Percentiles rank a stretch among this genome's conserved stretches.
These are phyloP conservation scores for Cutaneotrichosporon sp. DNA, from an alignment of 1,284 basidiomycete genomes.

Conservation along the genomic window DNA sequence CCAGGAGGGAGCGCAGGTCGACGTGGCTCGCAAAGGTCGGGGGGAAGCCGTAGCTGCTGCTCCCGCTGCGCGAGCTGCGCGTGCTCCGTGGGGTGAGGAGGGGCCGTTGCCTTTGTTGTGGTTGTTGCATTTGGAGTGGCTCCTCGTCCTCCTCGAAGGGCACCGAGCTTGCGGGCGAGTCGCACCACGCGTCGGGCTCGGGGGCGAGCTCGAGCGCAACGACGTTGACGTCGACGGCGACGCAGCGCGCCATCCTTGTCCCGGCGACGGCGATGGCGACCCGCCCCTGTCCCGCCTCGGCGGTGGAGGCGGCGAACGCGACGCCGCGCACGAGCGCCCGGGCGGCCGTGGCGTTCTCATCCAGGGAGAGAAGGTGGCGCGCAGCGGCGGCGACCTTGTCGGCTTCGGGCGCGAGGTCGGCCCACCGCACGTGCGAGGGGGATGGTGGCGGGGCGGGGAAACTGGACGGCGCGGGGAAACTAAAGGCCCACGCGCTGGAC, in stretches of 20 bases:
- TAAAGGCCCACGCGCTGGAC: neutral
- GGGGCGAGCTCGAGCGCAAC: constrained; percentile 12
- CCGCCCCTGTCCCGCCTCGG: constrained; percentile 2
- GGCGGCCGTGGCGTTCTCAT: constrained; percentile 5
- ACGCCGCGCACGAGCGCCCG: constrained; percentile 11
- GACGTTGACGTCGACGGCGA: constrained; percentile 8
- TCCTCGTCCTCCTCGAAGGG: too few species aligned
- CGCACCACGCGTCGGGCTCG: neutral
- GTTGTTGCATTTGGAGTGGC: neutral
- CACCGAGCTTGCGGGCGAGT: neutral
- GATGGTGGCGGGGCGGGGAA: neutral
- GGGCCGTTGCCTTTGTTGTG: neutral
- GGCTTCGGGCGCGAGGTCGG: neutral
- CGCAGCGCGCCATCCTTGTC: constrained; percentile 6
- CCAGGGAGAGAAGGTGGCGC: neutral
- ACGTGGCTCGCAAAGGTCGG: neutral
- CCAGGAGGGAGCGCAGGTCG: neutral
- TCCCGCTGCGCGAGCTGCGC: neutral
- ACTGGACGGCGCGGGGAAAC: neutral
- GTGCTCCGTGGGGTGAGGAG: neutral
- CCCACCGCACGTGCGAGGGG: neutral
- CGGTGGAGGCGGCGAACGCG: neutral
- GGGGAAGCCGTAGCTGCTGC: neutral
- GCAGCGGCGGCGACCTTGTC: neutral
- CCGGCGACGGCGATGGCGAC: constrained; percentile 7